phyloP scores from a whole-genome alignment of 2,329 filamentous ascomycete genomes.

The Ceratocystis variospora region DNA sequence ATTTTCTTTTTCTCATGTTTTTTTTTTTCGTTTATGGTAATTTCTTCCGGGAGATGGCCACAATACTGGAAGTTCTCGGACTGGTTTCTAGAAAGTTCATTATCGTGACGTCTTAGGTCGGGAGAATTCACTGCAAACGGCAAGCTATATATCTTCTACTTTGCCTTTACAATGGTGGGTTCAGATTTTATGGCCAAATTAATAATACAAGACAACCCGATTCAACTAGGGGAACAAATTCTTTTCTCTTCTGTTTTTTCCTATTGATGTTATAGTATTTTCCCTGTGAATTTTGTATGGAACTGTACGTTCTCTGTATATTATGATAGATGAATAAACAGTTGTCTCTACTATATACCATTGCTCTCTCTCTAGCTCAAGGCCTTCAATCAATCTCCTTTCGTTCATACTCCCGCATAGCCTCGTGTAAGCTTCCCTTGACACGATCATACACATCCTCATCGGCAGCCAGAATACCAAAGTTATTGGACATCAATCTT shows the following conservation, averaged over 20 bases:
- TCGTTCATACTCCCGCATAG: slow-evolving; percentile 14
- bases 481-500: slow-evolving; percentile 37
- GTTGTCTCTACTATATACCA: too few species aligned
- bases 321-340: too few species aligned
- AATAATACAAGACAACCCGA: slow-evolving; percentile 18
- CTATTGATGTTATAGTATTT: background rate
- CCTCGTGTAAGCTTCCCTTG: slow-evolving; percentile 22
- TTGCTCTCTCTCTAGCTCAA: too few species aligned
- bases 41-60: background rate
- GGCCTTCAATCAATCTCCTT: slow-evolving; percentile 7
- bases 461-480: slow-evolving; percentile 43
- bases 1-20: slow-evolving; percentile 1
- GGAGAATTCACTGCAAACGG: background rate
- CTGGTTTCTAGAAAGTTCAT: background rate
- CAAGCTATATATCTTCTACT: background rate
- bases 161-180: background rate
- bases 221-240: slow-evolving; percentile 16
- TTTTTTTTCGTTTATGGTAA: background rate
- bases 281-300: background rate
- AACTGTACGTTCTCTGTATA: background rate
- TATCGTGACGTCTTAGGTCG: background rate
- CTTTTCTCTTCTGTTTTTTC: background rate
- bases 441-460: slow-evolving; percentile 32
- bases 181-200: background rate
- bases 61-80: background rate